phyloP scores from a whole-genome alignment of 129 eudicot genomes.

The Centrapalus pauciflorus region DNA sequence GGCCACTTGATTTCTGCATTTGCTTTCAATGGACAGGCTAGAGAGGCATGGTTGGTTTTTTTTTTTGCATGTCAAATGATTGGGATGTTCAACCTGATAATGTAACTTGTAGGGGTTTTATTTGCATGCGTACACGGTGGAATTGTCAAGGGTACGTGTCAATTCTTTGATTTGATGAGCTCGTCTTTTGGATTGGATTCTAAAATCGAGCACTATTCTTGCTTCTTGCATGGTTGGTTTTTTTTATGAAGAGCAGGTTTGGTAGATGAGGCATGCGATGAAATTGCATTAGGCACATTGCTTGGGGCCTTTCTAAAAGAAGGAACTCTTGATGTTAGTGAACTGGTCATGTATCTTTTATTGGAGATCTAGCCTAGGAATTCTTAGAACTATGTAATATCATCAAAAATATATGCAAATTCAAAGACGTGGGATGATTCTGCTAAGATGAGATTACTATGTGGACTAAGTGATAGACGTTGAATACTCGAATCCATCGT shows the following conservation, averaged over 20 bases:
- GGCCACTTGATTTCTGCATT: conserved; percentile 58
- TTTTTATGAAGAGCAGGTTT: conserved; percentile 54
- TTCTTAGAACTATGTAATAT: too few species aligned
- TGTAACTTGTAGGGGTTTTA: conserved; percentile 49
- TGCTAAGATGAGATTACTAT: conserved; percentile 58
- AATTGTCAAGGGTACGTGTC: conserved; percentile 41
- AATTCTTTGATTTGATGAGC: conserved; percentile 37
- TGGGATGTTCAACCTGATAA: conserved; percentile 30
- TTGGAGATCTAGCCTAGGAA: too few species aligned
- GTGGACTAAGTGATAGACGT: too few species aligned
- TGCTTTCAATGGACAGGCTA: too few species aligned
- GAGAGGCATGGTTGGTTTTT: conserved; percentile 38
- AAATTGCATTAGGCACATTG: conserved; percentile 47
- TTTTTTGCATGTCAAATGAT: conserved; percentile 40
- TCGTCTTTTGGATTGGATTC: conserved; percentile 40
- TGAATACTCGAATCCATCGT: too few species aligned
- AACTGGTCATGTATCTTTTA: too few species aligned
- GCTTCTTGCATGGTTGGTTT: conserved; percentile 64
- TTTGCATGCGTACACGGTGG: conserved; percentile 59
- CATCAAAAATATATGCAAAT: conserved; percentile 56
- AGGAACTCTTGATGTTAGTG: too few species aligned
- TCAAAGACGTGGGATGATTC: conserved; percentile 48
- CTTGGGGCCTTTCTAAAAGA: too few species aligned
- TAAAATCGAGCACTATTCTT: conserved; percentile 52
- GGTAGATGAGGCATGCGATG: conserved; percentile 61